phyloP scores from a whole-genome alignment of 805 yeast species.

The Saturnispora hagleri region DNA sequence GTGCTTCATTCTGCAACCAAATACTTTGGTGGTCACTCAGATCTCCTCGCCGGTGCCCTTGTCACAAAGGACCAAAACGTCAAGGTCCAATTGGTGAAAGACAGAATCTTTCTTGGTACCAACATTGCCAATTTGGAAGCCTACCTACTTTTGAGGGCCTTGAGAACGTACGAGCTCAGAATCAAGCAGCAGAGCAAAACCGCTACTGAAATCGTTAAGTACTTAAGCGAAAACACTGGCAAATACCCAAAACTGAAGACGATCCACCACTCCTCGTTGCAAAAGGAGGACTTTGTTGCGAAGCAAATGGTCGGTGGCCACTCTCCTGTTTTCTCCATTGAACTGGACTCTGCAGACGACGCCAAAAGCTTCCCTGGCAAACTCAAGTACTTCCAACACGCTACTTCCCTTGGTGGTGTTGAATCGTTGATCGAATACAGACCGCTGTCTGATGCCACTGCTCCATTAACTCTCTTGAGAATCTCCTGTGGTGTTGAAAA shows the following conservation, averaged over 20 bases:
- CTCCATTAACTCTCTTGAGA: constrained; percentile 52
- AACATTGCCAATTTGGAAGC: constrained; percentile 73
- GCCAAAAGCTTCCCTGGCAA: constrained; percentile 60
- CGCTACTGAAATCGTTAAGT: constrained; percentile 54
- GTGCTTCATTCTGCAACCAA: constrained; percentile 93
- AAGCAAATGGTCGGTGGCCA: constrained; percentile 58
- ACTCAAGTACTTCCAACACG: constrained; percentile 71
- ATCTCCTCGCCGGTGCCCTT: constrained; percentile 72
- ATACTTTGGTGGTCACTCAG: constrained; percentile 94
- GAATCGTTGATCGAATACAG: constrained; percentile 92
- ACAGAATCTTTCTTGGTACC: constrained; percentile 68
- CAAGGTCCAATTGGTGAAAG: constrained; percentile 41
- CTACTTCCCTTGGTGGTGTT: constrained; percentile 88
- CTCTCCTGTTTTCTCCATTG: constrained; percentile 70
- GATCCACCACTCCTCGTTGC: constrained; percentile 69
- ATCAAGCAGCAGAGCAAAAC: constrained; percentile 54
- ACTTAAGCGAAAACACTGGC: constrained; percentile 39
- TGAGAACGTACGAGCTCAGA: constrained; percentile 73
- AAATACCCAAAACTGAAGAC: constrained; percentile 41
- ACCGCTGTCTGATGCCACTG: constrained; percentile 55
- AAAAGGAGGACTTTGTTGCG: constrained; percentile 56
- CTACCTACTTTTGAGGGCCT: constrained; percentile 63
- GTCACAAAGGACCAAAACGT: constrained; percentile 49
- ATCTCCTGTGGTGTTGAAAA: constrained; percentile 77
- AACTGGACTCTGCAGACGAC: constrained; percentile 36